A percentile compares a stretch with the other conserved stretches of the same genome.
phyloP scores from a whole-genome alignment of 257 asterid species.

The Gentiana dahurica region DNA sequence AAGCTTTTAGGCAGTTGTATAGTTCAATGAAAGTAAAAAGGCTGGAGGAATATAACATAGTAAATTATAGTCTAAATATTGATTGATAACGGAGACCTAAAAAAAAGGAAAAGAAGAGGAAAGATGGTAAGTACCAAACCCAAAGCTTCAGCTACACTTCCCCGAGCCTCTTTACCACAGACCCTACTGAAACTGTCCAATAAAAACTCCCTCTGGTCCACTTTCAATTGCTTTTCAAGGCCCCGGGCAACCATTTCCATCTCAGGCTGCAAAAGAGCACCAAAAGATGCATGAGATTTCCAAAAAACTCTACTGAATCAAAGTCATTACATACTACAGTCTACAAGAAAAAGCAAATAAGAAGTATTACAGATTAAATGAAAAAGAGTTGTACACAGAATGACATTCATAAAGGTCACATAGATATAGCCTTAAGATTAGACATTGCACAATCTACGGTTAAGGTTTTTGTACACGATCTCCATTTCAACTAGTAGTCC shows the following conservation, averaged over 20 bases:
- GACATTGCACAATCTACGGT: too few species aligned
- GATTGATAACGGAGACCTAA: too few species aligned
- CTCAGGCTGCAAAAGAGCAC: constrained; percentile 58
- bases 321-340: not conserved
- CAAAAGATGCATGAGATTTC: constrained; percentile 1
- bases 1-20: too few species aligned
- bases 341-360: not conserved
- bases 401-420: too few species aligned
- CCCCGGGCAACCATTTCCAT: constrained; percentile 99
- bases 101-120: too few species aligned
- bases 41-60: too few species aligned
- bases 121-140: constrained; percentile 56
- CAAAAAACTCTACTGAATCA: not conserved
- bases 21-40: too few species aligned
- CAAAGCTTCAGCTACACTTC: constrained; percentile 78
- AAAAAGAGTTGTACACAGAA: not conserved
- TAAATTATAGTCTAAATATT: too few species aligned
- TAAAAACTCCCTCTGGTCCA: constrained; percentile 65
- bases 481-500: too few species aligned
- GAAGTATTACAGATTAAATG: not conserved
- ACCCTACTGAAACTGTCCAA: constrained; percentile 35
- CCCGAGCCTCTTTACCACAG: constrained; percentile 49
- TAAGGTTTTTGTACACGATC: too few species aligned
- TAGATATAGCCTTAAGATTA: too few species aligned
- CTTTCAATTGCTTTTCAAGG: constrained; percentile 54